Base-by-base conservation (phyloP, 805 yeast species). In the Yarrowia sp. region DNA sequence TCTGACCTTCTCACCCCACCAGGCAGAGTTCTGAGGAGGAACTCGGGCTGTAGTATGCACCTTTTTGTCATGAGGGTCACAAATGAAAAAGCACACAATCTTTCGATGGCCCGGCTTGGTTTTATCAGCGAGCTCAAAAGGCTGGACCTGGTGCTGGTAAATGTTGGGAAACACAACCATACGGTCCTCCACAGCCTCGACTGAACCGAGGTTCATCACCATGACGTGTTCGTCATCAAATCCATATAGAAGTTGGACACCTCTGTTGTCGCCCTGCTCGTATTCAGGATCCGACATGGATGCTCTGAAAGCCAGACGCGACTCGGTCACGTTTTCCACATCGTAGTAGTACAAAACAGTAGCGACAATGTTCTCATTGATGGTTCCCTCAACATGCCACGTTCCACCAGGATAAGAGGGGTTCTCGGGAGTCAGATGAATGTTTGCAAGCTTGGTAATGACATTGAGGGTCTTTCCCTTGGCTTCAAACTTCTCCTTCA, bases 311-410 rank as follows among this genome's bases (percentile, higher is more conserved):
- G 75, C 68, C 11, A 79, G 66, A 15, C 65, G 69, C 1, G 80
- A 76, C 41, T 74, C 77, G 1, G 74, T 67, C 47, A 79, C 77
- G 67, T 79, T 79, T n/a, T 76, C 78, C 32, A 70, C 64, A 58
- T 79, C 81, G 64, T 78, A 78, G 67, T 79, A 79, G 68, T 78
- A 79, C 39, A 79, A 67, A 6, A 75, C 71, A 1, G 81, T 78
- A 1, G 81, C 81, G 8, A 79, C 76, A 48, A 79, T 79, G 65
- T 77, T 76, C 67, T 79, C 82, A 66, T 76, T 76, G 28, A 74
- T 73, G 8, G 78, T 72, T 0, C 81, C 82, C 68, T 79, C 81
- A 1, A 79, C 74, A 64, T 79, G 81, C 81, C 81, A 79, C 2
- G 78, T 67, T 0, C 81, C 81, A 1, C 82, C 82, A 2, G 68